A percentile compares a stretch with the other conserved stretches of the same genome.
phyloP scores from a whole-genome alignment of 2,329 filamentous ascomycete genomes.

The Fusarium gaditjirri region DNA sequence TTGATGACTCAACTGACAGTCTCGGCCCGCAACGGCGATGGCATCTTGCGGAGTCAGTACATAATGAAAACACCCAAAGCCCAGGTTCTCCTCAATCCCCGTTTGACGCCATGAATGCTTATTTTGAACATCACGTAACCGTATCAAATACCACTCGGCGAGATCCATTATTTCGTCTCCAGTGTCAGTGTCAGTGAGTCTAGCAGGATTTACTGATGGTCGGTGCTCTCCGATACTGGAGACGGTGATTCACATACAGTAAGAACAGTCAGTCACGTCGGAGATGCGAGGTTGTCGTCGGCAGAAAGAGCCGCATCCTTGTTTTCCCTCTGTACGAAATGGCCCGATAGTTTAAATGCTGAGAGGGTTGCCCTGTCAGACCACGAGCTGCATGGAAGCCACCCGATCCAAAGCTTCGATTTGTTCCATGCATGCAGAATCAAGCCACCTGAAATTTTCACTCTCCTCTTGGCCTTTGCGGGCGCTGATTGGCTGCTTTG shows the following conservation, averaged over 20 bases:
- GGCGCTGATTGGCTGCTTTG: slow-evolving; percentile 1
- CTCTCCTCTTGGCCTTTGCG: not conserved
- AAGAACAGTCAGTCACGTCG: slow-evolving; percentile 5
- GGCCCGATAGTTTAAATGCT: slow-evolving; percentile 3
- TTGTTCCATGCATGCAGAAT: slow-evolving; percentile 22
- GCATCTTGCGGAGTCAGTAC: slow-evolving; percentile 26
- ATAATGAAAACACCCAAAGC: slow-evolving; percentile 19
- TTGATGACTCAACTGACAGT: slow-evolving; percentile 5
- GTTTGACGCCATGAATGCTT: slow-evolving; percentile 28
- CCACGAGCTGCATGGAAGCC: slow-evolving; percentile 31
- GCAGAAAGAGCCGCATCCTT: slow-evolving; percentile 21
- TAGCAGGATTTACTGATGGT: not conserved
- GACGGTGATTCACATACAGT: slow-evolving; percentile 6
- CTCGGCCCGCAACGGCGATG: slow-evolving; percentile 13
- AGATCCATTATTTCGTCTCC: not conserved
- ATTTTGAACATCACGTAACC: slow-evolving; percentile 27
- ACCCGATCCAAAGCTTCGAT: not conserved
- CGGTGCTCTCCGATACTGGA: slow-evolving; percentile 23
- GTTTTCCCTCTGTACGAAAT: not conserved
- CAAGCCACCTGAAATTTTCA: slow-evolving; percentile 28
- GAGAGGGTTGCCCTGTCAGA: slow-evolving; percentile 3
- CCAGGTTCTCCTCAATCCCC: slow-evolving; percentile 34
- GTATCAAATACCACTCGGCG: not conserved
- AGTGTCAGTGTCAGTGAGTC: not conserved
- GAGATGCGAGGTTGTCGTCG: slow-evolving; percentile 30